Percentiles rank a stretch among this genome's conserved stretches.
phyloP scores from a whole-genome alignment of 2,329 filamentous ascomycete genomes.

The Xylaria sp. region DNA sequence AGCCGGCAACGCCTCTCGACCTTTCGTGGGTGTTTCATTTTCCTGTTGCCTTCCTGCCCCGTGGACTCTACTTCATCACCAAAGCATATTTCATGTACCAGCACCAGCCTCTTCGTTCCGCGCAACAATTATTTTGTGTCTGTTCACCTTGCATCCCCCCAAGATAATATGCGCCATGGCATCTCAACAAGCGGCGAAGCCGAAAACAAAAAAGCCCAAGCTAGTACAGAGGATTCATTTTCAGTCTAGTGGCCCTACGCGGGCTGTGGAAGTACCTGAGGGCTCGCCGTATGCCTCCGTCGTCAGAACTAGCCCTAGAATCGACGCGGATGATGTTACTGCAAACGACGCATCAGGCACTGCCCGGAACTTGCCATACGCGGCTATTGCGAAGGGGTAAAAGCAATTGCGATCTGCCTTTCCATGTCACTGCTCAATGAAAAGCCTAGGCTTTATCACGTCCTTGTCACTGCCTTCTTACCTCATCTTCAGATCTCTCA shows the following conservation, averaged over 20 bases:
- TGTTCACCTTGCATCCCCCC: neutral
- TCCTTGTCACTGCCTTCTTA: neutral
- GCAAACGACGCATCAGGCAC: neutral
- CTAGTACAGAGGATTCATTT: slow-evolving; percentile 24
- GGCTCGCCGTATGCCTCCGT: slow-evolving; percentile 16
- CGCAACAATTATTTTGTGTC: neutral
- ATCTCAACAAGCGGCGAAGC: neutral
- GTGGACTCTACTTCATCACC: neutral
- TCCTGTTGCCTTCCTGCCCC: neutral
- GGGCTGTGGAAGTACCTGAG: neutral
- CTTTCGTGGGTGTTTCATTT: slow-evolving; percentile 59
- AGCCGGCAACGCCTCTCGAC: slow-evolving; percentile 64
- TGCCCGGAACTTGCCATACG: slow-evolving; percentile 26
- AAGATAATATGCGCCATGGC: slow-evolving; percentile 1
- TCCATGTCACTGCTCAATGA: neutral
- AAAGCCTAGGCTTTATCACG: neutral
- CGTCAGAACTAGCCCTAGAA: neutral
- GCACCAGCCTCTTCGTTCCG: neutral
- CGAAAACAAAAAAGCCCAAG: slow-evolving; percentile 23
- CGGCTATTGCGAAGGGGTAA: slow-evolving; percentile 34
- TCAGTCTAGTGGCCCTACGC: slow-evolving; percentile 22
- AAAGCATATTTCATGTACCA: neutral
- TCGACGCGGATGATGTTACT: neutral
- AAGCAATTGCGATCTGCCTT: slow-evolving; percentile 12
- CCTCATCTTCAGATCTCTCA: neutral